Percentiles rank a stretch among this genome's conserved stretches.
These are phyloP conservation scores for Malassezia cuniculi DNA, from an alignment of 1,284 basidiomycete species.

Conservation along the genomic window DNA sequence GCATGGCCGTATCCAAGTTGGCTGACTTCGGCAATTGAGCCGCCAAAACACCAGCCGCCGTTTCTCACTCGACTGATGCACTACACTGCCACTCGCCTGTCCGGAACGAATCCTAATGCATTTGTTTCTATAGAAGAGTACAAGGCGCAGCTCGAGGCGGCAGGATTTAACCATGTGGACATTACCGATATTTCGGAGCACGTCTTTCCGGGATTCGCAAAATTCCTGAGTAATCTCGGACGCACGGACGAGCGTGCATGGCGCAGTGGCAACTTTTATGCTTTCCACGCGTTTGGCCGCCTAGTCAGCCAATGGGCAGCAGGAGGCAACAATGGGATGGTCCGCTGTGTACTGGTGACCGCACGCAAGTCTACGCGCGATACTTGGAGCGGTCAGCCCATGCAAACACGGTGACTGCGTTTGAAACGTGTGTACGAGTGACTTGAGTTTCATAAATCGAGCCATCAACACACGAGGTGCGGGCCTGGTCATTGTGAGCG, in stretches of 20 bases:
- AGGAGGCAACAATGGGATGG: constrained; percentile 23
- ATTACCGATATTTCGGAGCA: constrained; percentile 31
- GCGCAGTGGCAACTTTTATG: constrained; percentile 20
- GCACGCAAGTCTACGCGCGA: constrained; percentile 10
- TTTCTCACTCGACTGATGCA: constrained; percentile 11
- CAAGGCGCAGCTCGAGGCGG: constrained; percentile 13
- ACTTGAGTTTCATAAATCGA: constrained; percentile 1
- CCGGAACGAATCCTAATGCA: constrained; percentile 17
- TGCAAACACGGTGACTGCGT: no score
- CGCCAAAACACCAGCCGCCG: constrained; percentile 16
- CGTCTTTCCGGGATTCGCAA: constrained; percentile 34
- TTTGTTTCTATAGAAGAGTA: constrained; percentile 25
- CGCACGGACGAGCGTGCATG: constrained; percentile 21
- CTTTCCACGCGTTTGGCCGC: constrained; percentile 22
- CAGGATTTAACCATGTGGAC: constrained; percentile 16
- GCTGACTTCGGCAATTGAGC: constrained; percentile 6
- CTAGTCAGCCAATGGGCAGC: constrained; percentile 29
- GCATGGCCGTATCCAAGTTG: constrained; percentile 24
- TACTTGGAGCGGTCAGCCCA: no score
- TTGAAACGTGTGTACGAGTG: no score
- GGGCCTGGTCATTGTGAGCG: constrained; percentile 4
- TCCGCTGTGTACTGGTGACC: constrained; percentile 29
- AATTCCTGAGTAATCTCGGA: constrained; percentile 22
- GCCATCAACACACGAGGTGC: constrained; percentile 13
- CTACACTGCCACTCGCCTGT: constrained; percentile 14